Base-by-base conservation (phyloP, 2,329 filamentous ascomycete species). In the Colletotrichum lupini region DNA sequence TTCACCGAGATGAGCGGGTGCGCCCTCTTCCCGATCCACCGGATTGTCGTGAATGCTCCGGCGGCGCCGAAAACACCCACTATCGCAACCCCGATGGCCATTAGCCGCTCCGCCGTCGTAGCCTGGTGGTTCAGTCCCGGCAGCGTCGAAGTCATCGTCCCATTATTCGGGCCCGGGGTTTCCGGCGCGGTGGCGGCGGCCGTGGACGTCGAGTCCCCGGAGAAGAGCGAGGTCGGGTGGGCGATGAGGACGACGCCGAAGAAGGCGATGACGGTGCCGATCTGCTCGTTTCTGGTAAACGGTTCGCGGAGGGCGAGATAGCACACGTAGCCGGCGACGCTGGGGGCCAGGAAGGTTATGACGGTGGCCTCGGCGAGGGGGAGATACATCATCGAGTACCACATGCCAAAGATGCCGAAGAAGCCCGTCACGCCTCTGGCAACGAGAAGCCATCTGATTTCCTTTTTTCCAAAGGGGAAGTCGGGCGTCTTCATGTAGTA, bases 351-450 rank as follows among this genome's bases (percentile, higher is more conserved):
- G 80, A 98, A 98, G 9, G 94, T 97, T 66, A 98, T 92, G 42
- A 98, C 95, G 0, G 94, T 97, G 2, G 95, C 95, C 80, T 98
- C 95, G 19, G 94, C 93, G 2, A 98, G 87, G 0, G 94, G 94
- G 3, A 98, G 89, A 77, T 97, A 97, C 79, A 94, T 89, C 70
- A 88, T 88, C 12, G 85, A 87, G 75, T 84, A 87, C 87, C 86
- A 97, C 83, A 97, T 89, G 46, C 93, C 93, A 80, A 92, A 95
- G 4, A 97, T 92, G 12, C 94, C 94, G 80, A 94, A 93, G 79
- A 88, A 89, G n/a, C 95, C 95, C 35, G 87, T 87, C 2, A 93
- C 80, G 0, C 94, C 94, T 77, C 95, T 87, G 11, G 89, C 81
- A 1, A 94, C 80, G 4, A 98, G 85, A 6, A 97, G 84, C 78